Conservation (phyloP, 139 green algal species). For the Tetradesmus lagerheimii region DNA sequence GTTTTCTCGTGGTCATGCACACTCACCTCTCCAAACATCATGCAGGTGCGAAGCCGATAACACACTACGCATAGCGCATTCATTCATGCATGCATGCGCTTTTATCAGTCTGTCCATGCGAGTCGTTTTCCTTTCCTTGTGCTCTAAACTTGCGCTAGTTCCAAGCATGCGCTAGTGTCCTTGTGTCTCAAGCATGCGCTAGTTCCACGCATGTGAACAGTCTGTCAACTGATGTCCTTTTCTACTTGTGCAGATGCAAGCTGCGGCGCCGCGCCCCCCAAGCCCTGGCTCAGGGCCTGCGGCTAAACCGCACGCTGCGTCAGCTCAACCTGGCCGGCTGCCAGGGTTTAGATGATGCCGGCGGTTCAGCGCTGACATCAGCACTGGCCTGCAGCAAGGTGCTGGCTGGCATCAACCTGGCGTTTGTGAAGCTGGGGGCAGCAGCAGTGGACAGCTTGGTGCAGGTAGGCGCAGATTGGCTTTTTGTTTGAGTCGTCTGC, state of each 20-base stretch:
- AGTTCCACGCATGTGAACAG: background rate
- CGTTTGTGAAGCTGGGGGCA: conserved; percentile 21
- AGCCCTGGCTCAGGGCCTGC: conserved; percentile 31
- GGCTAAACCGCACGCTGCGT: conserved; percentile 29
- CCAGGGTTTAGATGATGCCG: conserved; percentile 15
- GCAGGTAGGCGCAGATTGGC: background rate
- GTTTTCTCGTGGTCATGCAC: too few relatives aligned
- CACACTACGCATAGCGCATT: too few relatives aligned
- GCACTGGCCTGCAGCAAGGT: conserved; percentile 38
- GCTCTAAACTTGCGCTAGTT: too few relatives aligned
- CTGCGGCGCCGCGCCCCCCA: background rate
- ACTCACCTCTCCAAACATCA: too few relatives aligned
- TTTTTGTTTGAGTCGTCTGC: too few relatives aligned
- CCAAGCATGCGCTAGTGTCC: too few relatives aligned
- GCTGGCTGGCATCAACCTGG: conserved; percentile 26
- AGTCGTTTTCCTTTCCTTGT: too few relatives aligned
- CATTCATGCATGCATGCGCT: too few relatives aligned
- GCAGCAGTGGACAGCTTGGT: conserved; percentile 27
- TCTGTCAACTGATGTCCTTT: background rate
- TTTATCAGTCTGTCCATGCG: too few relatives aligned
- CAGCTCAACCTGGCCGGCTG: conserved; percentile 40
- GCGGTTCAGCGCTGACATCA: background rate
- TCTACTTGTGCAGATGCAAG: conserved; percentile 43
- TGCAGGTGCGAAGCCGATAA: too few relatives aligned
- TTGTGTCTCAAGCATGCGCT: too few relatives aligned